Percentiles rank a stretch among this genome's conserved stretches.
phyloP scores from a whole-genome alignment of 352 stramenopile species.

The Globisporangium radiosum region DNA sequence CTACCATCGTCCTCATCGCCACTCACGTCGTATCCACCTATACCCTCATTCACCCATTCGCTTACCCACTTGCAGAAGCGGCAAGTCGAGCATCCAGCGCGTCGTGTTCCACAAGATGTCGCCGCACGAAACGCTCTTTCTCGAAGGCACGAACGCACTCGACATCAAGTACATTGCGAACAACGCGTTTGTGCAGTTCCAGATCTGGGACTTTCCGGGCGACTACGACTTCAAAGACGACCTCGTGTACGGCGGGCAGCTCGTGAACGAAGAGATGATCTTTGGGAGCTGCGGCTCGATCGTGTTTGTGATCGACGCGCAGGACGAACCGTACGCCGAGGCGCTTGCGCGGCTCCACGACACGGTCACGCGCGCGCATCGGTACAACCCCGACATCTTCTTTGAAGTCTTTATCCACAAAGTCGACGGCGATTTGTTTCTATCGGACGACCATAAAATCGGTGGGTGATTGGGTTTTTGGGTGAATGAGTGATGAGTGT shows the following conservation, averaged over 20 bases:
- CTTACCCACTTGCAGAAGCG: constrained; percentile 32
- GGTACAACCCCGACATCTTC: constrained; percentile 93
- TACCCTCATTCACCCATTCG: neutral
- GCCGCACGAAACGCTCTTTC: constrained; percentile 95
- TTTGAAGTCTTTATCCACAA: constrained; percentile 99
- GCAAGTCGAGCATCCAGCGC: constrained; percentile 89
- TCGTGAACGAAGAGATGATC: constrained; percentile 91
- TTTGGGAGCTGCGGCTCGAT: constrained; percentile 90
- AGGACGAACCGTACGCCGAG: constrained; percentile 91
- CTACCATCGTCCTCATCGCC: too few species aligned
- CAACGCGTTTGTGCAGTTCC: constrained; percentile 97
- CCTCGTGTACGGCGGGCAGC: constrained; percentile 81
- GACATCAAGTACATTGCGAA: constrained; percentile 97
- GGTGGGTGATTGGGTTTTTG: constrained; percentile 33
- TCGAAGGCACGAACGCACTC: constrained; percentile 74
- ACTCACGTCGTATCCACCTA: neutral
- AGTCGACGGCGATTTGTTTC: constrained; percentile 97
- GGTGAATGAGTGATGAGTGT: neutral
- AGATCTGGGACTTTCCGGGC: constrained; percentile 98
- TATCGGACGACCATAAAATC: constrained; percentile 98
- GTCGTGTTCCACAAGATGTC: constrained; percentile 99
- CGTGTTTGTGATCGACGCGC: constrained; percentile 97
- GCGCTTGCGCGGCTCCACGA: constrained; percentile 84
- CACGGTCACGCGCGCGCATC: constrained; percentile 78
- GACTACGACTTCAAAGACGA: constrained; percentile 92